These are phyloP conservation scores for Tranzscheliella williamsii DNA, from an alignment of 1,284 basidiomycete genomes.

Conservation along the genomic window DNA sequence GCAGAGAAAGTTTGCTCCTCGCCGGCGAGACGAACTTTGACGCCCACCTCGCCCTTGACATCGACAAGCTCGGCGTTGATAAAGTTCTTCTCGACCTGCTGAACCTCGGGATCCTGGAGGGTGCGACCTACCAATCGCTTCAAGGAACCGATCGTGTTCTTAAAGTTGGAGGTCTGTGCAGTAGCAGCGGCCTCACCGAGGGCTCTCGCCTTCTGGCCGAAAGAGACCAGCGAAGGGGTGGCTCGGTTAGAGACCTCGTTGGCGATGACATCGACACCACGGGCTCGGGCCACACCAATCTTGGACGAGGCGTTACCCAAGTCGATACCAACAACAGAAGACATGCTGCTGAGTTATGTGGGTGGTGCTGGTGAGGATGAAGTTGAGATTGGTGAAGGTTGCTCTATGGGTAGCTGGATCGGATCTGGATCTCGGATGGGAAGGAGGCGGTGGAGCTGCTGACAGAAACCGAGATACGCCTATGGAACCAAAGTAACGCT, in stretches of 20 bases:
- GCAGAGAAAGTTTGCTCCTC: constrained; percentile 58
- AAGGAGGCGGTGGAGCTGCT: too few species aligned
- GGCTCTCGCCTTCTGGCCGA: constrained; percentile 58
- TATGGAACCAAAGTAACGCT: too few species aligned
- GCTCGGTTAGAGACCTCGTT: constrained; percentile 60
- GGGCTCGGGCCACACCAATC: constrained; percentile 58
- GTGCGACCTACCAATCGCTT: constrained; percentile 58
- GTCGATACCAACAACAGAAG: constrained; percentile 59
- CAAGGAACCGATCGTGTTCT: constrained; percentile 60
- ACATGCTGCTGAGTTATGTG: too few species aligned
- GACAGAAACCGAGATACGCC: too few species aligned
- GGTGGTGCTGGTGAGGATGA: too few species aligned
- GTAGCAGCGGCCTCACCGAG: constrained; percentile 59
- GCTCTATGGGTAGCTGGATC: too few species aligned
- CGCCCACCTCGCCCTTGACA: constrained; percentile 57
- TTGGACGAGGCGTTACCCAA: constrained; percentile 56
- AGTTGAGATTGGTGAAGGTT: too few species aligned
- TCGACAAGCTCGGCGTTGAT: constrained; percentile 60
- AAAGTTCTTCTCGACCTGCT: constrained; percentile 57
- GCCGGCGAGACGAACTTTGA: constrained; percentile 57
- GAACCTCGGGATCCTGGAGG: constrained; percentile 53
- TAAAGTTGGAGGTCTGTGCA: constrained; percentile 60
- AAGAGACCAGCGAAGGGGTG: constrained; percentile 59
- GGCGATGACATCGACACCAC: constrained; percentile 58
- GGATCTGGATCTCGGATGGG: too few species aligned